Base-by-base conservation (phyloP, 2,329 filamentous ascomycete species). In the Colletotrichum musae region DNA sequence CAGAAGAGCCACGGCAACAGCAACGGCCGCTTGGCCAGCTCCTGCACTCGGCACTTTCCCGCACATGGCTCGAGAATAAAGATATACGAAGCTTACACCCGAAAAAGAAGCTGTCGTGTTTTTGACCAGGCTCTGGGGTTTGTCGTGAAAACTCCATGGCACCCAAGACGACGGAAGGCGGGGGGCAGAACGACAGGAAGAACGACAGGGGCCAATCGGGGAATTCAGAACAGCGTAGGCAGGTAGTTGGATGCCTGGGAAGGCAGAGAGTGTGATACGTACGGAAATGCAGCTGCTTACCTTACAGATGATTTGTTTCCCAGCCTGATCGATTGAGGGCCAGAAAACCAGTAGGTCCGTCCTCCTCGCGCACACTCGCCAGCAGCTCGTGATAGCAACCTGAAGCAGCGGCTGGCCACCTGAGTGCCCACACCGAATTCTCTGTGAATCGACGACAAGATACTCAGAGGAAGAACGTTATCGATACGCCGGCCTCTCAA, bases 271-370 rank as follows among this genome's bases (percentile, higher is more conserved):
- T 43, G 26, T 56, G 39, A 61, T 50, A 67, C 32, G 51, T 6
- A 47, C 39, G 41, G 32, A 60, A 45, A 24, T n/a, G 51, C 51
- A 67, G 43, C 51, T 51, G 51, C 67, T 70, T 57, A 70, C 54
- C 56, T 52, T 48, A 57, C 43, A 57, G 57, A 67, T 15, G 57
- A 13, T 10, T 24, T 18, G 4, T 13, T 52, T 57, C 13, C 36
- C 56, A 67, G 62, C 62, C 62, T 57, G 43, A 57, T 70, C 13
- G 56, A 21, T 21, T 13, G 36, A 52, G 62, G 5, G n/a, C 36
- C 36, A 47, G 51, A 51, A 69, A 28, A 67, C 67, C 67, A 67
- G 67, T 67, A 36, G 48, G 51, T 43, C 39, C 53, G 51, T 43
- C 39, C 53, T 66, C 36, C 21, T 21, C 47, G 51, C 45, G 39